Conservation (phyloP, 176 grass and related monocot genomes). For the Oryza meridionalis region DNA sequence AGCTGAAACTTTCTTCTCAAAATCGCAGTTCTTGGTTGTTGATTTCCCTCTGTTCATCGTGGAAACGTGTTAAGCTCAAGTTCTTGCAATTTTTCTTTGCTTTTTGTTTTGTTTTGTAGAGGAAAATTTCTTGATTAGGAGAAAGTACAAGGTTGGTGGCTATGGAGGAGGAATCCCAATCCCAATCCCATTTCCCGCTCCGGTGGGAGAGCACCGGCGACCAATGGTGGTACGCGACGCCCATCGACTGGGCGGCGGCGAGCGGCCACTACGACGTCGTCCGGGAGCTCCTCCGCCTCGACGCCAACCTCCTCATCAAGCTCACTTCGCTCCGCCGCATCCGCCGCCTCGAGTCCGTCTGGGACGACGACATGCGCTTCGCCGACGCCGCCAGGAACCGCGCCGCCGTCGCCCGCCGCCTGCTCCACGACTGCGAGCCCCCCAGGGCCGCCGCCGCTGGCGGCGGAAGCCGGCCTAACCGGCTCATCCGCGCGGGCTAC, state of each 20-base stretch:
- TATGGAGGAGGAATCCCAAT: slow-evolving; percentile 34
- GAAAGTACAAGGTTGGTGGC: neutral
- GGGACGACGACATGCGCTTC: slow-evolving; percentile 79
- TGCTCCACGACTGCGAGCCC: slow-evolving; percentile 64
- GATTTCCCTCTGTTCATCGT: slow-evolving; percentile 1
- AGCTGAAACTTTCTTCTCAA: neutral
- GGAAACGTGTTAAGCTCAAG: neutral
- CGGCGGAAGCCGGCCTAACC: slow-evolving; percentile 31
- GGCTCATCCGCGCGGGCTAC: slow-evolving; percentile 59
- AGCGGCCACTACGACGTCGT: slow-evolving; percentile 91
- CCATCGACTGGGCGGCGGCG: slow-evolving; percentile 85
- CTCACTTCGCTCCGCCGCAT: slow-evolving; percentile 90
- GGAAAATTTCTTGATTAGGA: neutral
- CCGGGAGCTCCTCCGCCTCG: slow-evolving; percentile 83
- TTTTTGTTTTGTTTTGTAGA: neutral
- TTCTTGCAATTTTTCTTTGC: neutral
- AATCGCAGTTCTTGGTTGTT: neutral
- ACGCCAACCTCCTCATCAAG: slow-evolving; percentile 92
- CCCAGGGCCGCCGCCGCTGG: neutral
- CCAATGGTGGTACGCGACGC: slow-evolving; percentile 98
- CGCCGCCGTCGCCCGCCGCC: slow-evolving; percentile 59
- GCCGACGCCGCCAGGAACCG: slow-evolving; percentile 60
- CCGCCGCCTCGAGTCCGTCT: slow-evolving; percentile 88
- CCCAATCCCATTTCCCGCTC: slow-evolving; percentile 69
- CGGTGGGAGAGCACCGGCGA: slow-evolving; percentile 98